Evolutionary conservation across 495 filamentous ascomycete genomes (phyloP).

Genomic region (Letharia lupina): DNA sequence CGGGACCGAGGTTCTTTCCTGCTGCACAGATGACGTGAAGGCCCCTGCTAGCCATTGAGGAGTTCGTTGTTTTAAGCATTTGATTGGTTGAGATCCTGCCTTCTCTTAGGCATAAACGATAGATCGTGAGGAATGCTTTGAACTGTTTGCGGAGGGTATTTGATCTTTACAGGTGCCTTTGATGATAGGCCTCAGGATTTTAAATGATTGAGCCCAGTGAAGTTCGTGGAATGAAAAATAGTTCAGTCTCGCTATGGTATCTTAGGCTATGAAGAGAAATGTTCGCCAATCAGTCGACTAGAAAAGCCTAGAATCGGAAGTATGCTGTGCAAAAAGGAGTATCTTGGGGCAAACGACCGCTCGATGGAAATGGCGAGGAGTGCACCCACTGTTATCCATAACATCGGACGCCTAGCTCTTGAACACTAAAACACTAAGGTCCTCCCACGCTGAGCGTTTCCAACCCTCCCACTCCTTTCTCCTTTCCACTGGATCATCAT

Average conservation of each 20-base stretch:
- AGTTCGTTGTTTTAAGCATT: neutral
- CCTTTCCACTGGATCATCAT: conserved; percentile 7
- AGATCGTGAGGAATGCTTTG: neutral
- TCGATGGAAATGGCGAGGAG: neutral
- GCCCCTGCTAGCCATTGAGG: neutral
- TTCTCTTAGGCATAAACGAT: neutral
- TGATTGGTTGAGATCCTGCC: neutral
- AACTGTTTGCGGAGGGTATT: neutral
- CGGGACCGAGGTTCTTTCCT: conserved; percentile 74
- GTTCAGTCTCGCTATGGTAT: conserved; percentile 15
- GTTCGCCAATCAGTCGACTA: neutral
- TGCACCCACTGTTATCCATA: neutral
- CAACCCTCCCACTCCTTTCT: neutral
- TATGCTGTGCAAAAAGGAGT: neutral
- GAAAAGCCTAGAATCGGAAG: neutral
- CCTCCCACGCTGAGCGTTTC: neutral
- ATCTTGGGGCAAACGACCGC: neutral
- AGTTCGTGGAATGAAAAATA: neutral
- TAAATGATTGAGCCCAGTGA: neutral
- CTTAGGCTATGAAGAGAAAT: conserved; percentile 2
- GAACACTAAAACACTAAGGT: neutral
- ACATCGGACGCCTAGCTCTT: conserved; percentile 5
- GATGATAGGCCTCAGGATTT: conserved; percentile 1
- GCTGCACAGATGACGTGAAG: conserved; percentile 39
- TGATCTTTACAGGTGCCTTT: neutral